phyloP scores from a whole-genome alignment of 1,284 basidiomycete genomes.

The Ceratobasidium sp. region DNA sequence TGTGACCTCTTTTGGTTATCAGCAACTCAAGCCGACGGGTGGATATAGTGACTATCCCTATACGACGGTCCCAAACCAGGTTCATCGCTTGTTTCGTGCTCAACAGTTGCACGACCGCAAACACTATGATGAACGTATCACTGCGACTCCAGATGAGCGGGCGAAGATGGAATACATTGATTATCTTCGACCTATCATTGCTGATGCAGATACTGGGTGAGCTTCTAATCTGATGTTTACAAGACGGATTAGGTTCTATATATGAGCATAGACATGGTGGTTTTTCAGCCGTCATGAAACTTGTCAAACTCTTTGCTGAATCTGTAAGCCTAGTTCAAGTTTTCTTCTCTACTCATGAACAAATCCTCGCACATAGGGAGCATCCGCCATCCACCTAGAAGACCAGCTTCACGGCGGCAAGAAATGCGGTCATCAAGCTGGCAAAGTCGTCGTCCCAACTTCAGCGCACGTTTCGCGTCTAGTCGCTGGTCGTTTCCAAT shows the following conservation, averaged over 20 bases:
- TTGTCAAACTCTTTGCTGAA: slow-evolving; percentile 92
- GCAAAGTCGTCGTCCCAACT: slow-evolving; percentile 91
- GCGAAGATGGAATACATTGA: slow-evolving; percentile 82
- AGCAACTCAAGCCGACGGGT: background rate
- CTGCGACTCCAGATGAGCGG: slow-evolving; percentile 71
- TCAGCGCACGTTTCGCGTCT: slow-evolving; percentile 88
- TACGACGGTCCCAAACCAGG: slow-evolving; percentile 93
- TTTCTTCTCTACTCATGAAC: background rate
- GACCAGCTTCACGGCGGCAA: slow-evolving; percentile 94
- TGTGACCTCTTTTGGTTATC: slow-evolving; percentile 40
- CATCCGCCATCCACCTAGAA: slow-evolving; percentile 89
- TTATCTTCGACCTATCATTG: slow-evolving; percentile 93
- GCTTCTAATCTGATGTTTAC: slow-evolving; percentile 50
- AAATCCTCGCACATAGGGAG: slow-evolving; percentile 67
- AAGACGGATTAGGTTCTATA: background rate
- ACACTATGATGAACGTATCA: slow-evolving; percentile 86
- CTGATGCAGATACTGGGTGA: slow-evolving; percentile 94
- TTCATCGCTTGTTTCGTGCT: slow-evolving; percentile 86
- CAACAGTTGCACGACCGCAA: slow-evolving; percentile 90
- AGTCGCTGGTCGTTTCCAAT: slow-evolving; percentile 86
- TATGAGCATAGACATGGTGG: slow-evolving; percentile 79
- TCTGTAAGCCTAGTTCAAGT: slow-evolving; percentile 65
- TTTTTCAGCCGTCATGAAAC: slow-evolving; percentile 95
- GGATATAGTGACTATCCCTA: slow-evolving; percentile 81
- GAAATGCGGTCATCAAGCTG: slow-evolving; percentile 94